These are phyloP conservation scores for Colletotrichum musicola DNA, from an alignment of 2,329 filamentous ascomycete species.

Conservation along the genomic window DNA sequence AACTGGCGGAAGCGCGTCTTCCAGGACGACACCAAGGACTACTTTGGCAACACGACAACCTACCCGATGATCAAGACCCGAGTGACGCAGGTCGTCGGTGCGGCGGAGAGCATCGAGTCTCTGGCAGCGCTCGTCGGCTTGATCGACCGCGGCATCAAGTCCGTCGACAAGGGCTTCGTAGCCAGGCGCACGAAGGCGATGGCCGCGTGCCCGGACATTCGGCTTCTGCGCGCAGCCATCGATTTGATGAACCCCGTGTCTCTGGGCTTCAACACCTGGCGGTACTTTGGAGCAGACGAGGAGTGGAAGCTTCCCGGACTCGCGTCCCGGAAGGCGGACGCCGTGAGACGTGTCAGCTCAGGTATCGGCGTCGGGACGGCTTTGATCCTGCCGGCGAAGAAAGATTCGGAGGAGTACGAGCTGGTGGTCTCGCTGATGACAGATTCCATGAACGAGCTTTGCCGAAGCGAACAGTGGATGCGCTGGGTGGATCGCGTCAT, in stretches of 20 bases:
- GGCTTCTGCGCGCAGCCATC: background rate
- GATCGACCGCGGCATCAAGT: background rate
- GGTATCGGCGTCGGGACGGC: background rate
- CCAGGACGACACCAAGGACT: background rate
- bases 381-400: background rate
- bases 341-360: background rate
- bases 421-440: background rate
- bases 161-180: background rate
- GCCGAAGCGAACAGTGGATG: background rate
- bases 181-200: background rate
- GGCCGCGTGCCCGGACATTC: background rate
- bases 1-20: background rate
- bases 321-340: background rate
- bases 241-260: background rate
- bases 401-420: background rate
- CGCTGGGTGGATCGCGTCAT: background rate
- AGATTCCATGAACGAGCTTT: background rate
- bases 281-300: background rate
- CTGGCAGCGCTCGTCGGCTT: background rate
- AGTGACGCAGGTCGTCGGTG: background rate
- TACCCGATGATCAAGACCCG: background rate
- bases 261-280: background rate
- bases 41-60: background rate
- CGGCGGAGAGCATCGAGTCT: background rate
- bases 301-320: background rate